Evolutionary conservation across 352 stramenopile species (phyloP).

Genomic region (Pythium dissimile): DNA sequence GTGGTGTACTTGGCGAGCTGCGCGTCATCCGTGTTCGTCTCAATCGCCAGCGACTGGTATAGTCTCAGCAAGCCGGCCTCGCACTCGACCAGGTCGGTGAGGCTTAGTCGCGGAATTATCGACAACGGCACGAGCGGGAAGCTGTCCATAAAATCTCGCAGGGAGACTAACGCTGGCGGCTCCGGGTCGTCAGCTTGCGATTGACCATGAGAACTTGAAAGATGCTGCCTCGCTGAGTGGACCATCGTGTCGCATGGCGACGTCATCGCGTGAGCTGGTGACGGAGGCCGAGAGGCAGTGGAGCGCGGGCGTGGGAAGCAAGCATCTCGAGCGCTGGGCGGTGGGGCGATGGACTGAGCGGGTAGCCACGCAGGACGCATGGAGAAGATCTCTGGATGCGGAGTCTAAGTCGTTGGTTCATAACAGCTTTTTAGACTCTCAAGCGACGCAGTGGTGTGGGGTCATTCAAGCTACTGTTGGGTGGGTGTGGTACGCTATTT

Average conservation of each 20-base stretch:
- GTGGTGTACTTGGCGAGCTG: slow-evolving; percentile 57
- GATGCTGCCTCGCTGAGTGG: slow-evolving; percentile 8
- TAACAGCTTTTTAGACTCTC: too few species aligned
- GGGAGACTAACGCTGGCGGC: slow-evolving; percentile 3
- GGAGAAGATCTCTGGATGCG: not conserved
- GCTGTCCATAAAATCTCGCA: slow-evolving; percentile 57
- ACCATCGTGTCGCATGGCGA: slow-evolving; percentile 15
- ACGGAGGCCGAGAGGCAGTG: not conserved
- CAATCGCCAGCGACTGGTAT: slow-evolving; percentile 29
- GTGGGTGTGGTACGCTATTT: too few species aligned
- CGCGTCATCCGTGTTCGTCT: slow-evolving; percentile 34
- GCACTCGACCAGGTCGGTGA: slow-evolving; percentile 42
- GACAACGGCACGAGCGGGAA: slow-evolving; percentile 60
- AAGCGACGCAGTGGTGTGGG: too few species aligned
- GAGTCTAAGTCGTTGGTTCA: not conserved
- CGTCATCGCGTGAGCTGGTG: not conserved
- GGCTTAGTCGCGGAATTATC: slow-evolving; percentile 44
- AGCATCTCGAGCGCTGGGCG: not conserved
- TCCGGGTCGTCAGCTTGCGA: not conserved
- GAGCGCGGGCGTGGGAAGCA: not conserved
- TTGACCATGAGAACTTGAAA: too few species aligned
- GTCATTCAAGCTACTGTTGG: too few species aligned
- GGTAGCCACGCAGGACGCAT: slow-evolving; percentile 23
- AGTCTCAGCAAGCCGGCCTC: slow-evolving; percentile 35
- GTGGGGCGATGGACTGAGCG: not conserved